A percentile compares a stretch with the other conserved stretches of the same genome.
Evolutionary conservation across 805 yeast genomes (phyloP).

Genomic region (Candida arabinofermentans): DNA sequence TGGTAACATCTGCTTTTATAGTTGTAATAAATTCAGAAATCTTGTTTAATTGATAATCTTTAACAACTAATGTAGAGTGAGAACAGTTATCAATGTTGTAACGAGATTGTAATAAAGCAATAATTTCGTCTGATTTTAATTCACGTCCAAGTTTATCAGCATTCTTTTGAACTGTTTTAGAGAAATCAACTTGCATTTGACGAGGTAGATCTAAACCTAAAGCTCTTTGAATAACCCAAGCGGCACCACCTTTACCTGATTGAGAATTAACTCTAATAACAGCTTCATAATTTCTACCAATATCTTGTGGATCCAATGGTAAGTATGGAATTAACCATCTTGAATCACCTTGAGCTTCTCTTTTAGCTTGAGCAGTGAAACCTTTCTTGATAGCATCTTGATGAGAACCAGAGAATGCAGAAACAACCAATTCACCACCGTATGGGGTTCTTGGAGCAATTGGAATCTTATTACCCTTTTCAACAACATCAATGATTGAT

Average conservation of each 20-base stretch:
- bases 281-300: conserved; percentile 78
- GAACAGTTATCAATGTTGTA: conserved; percentile 46
- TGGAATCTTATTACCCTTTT: conserved; percentile 74
- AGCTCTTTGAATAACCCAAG: conserved; percentile 71
- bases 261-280: conserved; percentile 81
- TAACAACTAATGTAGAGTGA: conserved; percentile 31
- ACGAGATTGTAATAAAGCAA: conserved; percentile 47
- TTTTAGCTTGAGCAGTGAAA: conserved; percentile 44
- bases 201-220: conserved; percentile 74
- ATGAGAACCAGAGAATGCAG: conserved; percentile 66
- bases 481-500: conserved; percentile 62
- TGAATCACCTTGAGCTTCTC: conserved; percentile 44
- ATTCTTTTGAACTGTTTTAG: conserved; percentile 55
- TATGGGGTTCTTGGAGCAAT: conserved; percentile 75
- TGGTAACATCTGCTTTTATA: conserved; percentile 38
- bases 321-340: conserved; percentile 72
- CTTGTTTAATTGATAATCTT: conserved; percentile 38
- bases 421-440: conserved; percentile 73
- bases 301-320: conserved; percentile 78
- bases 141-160: conserved; percentile 71
- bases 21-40: conserved; percentile 37
- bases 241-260: conserved; percentile 88
- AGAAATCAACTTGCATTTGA: conserved; percentile 63
- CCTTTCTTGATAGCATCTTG: conserved; percentile 37
- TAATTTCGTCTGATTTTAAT: conserved; percentile 63